A percentile compares a stretch with the other conserved stretches of the same genome.
phyloP scores from a whole-genome alignment of 2,329 filamentous ascomycete genomes.

The Chaetomium olivaceum region DNA sequence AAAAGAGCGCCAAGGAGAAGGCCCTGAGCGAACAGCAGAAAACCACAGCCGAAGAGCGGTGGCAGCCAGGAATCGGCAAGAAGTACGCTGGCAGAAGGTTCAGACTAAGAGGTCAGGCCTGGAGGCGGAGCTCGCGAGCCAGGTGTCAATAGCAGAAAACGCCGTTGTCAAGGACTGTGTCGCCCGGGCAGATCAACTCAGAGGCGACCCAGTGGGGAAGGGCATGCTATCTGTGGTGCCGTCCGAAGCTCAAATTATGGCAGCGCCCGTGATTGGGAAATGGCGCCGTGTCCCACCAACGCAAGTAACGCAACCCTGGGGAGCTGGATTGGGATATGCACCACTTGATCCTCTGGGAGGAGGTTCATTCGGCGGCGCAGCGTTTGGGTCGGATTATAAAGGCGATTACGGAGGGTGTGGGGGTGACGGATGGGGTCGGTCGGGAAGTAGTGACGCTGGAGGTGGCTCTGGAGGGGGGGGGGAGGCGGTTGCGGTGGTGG shows the following conservation, averaged over 20 bases:
- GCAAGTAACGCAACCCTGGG: background rate
- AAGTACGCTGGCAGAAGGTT: background rate
- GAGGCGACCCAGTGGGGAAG: background rate
- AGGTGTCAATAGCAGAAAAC: background rate
- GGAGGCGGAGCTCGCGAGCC: background rate
- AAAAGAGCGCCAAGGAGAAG: background rate
- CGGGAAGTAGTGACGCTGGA: background rate
- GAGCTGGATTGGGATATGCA: background rate
- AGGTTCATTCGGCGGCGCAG: conserved; percentile 8
- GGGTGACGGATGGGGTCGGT: conserved; percentile 3
- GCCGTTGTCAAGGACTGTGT: background rate
- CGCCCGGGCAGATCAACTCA: background rate
- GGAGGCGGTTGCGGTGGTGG: background rate
- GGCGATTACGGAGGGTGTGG: background rate
- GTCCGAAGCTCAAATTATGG: conserved; percentile 7
- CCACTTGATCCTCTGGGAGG: background rate
- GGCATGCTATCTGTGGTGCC: background rate
- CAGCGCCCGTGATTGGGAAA: background rate
- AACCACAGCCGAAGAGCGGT: background rate
- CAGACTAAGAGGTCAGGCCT: background rate
- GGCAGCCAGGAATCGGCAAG: background rate
- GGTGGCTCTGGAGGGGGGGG: background rate
- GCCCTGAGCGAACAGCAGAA: background rate
- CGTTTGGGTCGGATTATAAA: conserved; percentile 5
- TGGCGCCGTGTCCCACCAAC: background rate